Conservation (phyloP, 108 stramenopile genomes). For the Cyclotella atomus region DNA sequence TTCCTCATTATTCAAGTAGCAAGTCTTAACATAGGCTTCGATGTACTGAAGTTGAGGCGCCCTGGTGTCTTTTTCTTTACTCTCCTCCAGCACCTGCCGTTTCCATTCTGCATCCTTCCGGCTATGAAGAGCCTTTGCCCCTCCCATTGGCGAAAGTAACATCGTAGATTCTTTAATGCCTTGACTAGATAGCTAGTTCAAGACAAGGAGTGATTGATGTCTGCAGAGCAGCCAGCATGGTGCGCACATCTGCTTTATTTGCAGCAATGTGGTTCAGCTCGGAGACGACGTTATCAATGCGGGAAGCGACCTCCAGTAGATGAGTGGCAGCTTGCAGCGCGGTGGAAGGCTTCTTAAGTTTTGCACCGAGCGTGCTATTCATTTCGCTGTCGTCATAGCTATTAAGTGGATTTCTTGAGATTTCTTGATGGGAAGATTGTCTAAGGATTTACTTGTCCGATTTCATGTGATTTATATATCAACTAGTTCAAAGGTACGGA, state of each 20-base stretch:
- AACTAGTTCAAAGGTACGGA: too few species aligned
- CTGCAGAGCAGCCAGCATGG: not conserved
- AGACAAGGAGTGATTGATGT: not conserved
- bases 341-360: not conserved
- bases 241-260: not conserved
- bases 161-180: not conserved
- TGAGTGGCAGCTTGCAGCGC: not conserved
- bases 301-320: not conserved
- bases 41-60: not conserved
- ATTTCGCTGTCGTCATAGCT: not conserved
- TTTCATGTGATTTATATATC: too few species aligned
- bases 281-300: slow-evolving; percentile 5
- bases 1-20: slow-evolving; percentile 2
- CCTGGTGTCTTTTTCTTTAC: not conserved
- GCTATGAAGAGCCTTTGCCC: not conserved
- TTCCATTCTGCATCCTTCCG: slow-evolving; percentile 3
- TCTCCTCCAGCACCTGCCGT: slow-evolving; percentile 1
- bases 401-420: too few species aligned
- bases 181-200: not conserved
- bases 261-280: not conserved
- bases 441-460: too few species aligned
- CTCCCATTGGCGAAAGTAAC: not conserved
- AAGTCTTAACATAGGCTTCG: not conserved
- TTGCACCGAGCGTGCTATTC: not conserved
- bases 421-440: too few species aligned